These are phyloP conservation scores for Funneliformis caledonium DNA, from an alignment of 371 early-diverging fungal genomes.

Conservation along the genomic window DNA sequence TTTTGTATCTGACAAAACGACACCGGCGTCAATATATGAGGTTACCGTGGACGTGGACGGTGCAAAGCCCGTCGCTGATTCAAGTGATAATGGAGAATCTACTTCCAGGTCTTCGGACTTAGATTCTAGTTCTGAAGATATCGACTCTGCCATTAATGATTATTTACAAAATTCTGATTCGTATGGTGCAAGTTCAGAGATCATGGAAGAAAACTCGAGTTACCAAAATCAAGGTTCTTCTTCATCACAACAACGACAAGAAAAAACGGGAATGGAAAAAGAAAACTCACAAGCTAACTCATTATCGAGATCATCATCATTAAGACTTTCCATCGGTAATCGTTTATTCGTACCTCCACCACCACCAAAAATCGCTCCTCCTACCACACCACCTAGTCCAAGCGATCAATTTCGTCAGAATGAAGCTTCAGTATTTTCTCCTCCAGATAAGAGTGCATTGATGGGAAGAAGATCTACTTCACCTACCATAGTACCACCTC, in stretches of 20 bases:
- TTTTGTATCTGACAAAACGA: slow-evolving; percentile 24
- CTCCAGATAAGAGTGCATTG: not conserved
- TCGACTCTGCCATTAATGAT: not conserved
- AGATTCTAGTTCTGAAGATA: slow-evolving; percentile 17
- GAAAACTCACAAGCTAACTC: not conserved
- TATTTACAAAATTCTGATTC: slow-evolving; percentile 2
- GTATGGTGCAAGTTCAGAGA: not conserved
- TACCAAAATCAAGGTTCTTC: not conserved
- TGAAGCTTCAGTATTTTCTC: not conserved
- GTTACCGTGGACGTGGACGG: slow-evolving; percentile 2
- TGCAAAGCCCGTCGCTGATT: slow-evolving; percentile 7
- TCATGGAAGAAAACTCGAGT: not conserved
- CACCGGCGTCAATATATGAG: slow-evolving; percentile 24
- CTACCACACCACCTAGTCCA: not conserved
- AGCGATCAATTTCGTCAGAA: not conserved
- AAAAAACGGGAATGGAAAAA: not conserved
- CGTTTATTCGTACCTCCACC: slow-evolving; percentile 5
- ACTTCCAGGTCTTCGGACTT: slow-evolving; percentile 12
- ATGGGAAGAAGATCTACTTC: slow-evolving; percentile 12
- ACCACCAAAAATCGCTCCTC: slow-evolving; percentile 11
- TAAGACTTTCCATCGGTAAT: not conserved
- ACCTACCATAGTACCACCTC: not conserved
- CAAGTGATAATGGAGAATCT: slow-evolving; percentile 18
- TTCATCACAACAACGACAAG: not conserved
- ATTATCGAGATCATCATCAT: not conserved